Percentiles rank a stretch among this genome's conserved stretches.
Conservation (phyloP, 805 yeast species). For the Metschnikowia similis region DNA sequence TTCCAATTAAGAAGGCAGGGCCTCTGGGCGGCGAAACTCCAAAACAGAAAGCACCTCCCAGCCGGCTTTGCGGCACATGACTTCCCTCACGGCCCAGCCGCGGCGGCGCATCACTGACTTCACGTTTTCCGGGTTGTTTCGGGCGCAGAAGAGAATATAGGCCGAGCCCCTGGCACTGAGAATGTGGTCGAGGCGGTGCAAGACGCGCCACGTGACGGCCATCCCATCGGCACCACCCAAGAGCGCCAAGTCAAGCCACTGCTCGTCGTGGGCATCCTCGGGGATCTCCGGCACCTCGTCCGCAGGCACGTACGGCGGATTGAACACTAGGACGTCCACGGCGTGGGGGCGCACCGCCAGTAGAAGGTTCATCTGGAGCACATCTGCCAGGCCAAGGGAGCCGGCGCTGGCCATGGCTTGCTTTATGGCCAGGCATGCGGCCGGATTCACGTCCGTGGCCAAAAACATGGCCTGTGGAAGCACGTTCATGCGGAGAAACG, state of each 20-base stretch:
- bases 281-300: conserved; percentile 67
- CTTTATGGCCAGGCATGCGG: conserved; percentile 53
- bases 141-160: conserved; percentile 84
- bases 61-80: conserved; percentile 78
- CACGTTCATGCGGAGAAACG: conserved; percentile 64
- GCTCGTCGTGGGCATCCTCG: conserved; percentile 36
- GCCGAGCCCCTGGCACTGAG: conserved; percentile 68
- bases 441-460: conserved; percentile 78
- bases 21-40: conserved; percentile 38
- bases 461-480: conserved; percentile 49
- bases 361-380: conserved; percentile 55
- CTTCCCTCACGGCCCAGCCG: conserved; percentile 52
- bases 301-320: conserved; percentile 97
- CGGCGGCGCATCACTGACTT: conserved; percentile 40
- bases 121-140: conserved; percentile 74
- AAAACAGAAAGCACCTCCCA: conserved; percentile 89
- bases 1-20: background rate
- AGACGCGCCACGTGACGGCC: conserved; percentile 69
- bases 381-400: conserved; percentile 15
- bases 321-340: conserved; percentile 77
- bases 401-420: conserved; percentile 16
- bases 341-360: conserved; percentile 39
- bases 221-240: conserved; percentile 90
- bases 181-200: conserved; percentile 49
- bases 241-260: conserved; percentile 87